phyloP scores from a whole-genome alignment of 164 flowering plant genomes.

The Kalanchoe fedtschenkoi region DNA sequence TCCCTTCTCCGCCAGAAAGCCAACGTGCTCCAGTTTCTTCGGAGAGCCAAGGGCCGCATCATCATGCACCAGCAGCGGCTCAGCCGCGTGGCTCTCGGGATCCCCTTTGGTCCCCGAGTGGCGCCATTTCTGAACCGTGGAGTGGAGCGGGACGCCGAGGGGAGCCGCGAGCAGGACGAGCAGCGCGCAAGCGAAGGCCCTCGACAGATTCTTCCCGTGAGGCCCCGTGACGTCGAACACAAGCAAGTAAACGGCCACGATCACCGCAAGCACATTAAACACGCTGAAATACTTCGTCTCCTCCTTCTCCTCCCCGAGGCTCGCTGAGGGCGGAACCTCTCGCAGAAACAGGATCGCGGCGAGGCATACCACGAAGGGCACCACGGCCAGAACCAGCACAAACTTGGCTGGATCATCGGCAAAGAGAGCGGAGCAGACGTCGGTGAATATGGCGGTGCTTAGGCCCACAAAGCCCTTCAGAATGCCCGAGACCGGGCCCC shows the following conservation, averaged over 20 bases:
- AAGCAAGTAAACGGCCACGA: constrained; percentile 63
- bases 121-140: not conserved
- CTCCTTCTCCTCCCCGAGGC: not conserved
- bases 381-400: constrained; percentile 58
- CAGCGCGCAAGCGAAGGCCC: not conserved
- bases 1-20: constrained; percentile 67
- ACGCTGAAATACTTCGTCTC: constrained; percentile 4
- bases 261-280: constrained; percentile 39
- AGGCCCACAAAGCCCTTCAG: constrained; percentile 45
- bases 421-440: constrained; percentile 34
- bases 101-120: not conserved
- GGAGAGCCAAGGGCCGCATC: not conserved
- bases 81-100: not conserved
- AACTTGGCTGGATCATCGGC: constrained; percentile 41
- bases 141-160: not conserved
- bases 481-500: constrained; percentile 45
- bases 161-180: not conserved
- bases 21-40: constrained; percentile 22
- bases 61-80: constrained; percentile 6
- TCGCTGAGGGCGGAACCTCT: constrained; percentile 64
- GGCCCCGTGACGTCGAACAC: constrained; percentile 8
- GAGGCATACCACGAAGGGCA: constrained; percentile 52
- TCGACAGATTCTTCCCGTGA: not conserved
- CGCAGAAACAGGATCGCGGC: constrained; percentile 62
- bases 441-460: constrained; percentile 34